Percentiles rank a stretch among this genome's conserved stretches.
Evolutionary conservation across 1,139 yeast species (phyloP).

Genomic region (Chernovozyma sophiae-reginae): DNA sequence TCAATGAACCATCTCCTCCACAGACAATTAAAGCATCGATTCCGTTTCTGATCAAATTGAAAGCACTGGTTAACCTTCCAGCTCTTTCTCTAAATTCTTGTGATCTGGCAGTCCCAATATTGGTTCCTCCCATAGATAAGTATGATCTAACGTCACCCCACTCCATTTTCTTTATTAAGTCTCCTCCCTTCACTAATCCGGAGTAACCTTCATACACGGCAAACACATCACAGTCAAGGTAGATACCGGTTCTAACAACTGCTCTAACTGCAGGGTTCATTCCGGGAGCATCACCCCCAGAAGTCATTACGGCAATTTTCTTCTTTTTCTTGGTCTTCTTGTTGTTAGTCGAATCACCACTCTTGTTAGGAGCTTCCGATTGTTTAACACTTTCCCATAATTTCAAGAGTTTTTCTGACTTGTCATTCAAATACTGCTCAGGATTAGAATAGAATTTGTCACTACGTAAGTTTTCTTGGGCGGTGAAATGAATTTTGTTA

Average conservation of each 20-base stretch:
- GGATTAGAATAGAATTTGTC: constrained; percentile 24
- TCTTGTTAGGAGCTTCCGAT: neutral
- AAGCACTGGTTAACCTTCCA: constrained; percentile 81
- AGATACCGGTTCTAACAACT: constrained; percentile 86
- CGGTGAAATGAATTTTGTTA: constrained; percentile 45
- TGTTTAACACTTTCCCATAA: neutral
- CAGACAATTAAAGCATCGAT: constrained; percentile 96
- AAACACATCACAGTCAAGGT: constrained; percentile 87
- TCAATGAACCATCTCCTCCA: constrained; percentile 97
- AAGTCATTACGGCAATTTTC: constrained; percentile 92
- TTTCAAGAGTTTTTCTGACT: constrained; percentile 15
- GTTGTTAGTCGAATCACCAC: neutral
- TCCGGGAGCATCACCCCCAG: constrained; percentile 99
- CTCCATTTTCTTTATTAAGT: constrained; percentile 65
- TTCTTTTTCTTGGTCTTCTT: constrained; percentile 21
- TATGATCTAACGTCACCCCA: constrained; percentile 96
- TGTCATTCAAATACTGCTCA: constrained; percentile 23
- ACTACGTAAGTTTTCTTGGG: constrained; percentile 26
- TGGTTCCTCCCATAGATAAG: constrained; percentile 89
- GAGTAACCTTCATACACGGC: constrained; percentile 95
- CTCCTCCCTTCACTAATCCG: constrained; percentile 86
- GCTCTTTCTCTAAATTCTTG: constrained; percentile 75
- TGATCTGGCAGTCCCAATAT: constrained; percentile 95
- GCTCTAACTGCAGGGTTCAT: constrained; percentile 97
- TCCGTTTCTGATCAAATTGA: constrained; percentile 80